Evolutionary conservation across 1,139 yeast genomes (phyloP), one percentile per base, ranked within the genome.

Genomic region (Pneumocystis canis): DNA sequence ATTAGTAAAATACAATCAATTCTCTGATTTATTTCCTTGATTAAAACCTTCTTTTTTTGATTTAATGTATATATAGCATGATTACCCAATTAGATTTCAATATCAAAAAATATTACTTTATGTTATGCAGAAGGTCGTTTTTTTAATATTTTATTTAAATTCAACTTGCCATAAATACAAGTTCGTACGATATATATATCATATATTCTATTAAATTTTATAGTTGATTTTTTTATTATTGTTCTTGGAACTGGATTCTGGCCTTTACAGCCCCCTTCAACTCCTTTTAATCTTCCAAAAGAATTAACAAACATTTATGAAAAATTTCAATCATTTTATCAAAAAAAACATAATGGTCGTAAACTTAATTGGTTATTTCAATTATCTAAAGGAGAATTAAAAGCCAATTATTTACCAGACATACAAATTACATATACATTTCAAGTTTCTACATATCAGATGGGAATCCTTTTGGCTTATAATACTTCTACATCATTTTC

Each of bases 331-430:
- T 79, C 80, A 59, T 80, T 86, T 66, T 94, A 92, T 72, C 80
- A 82, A 60, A 77, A 79, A 60, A 87, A 87, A 70, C 97, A 92
- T 73, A 82, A 79, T 66, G 97, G 97, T 16, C 81, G 98, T 73
- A 84, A 89, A 68, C 81, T 94, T 70, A 86, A 87, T 71, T 94
- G 98, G 98, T 80, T 92, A 65, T 94, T 97, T 97, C 87, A 89
- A 69, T 84, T 89, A 71, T 89, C 95, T 59, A 87, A 94, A 74
- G 95, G 95, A 67, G 99, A 94, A 72, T 76, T 94, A 63, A 87
- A 84, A 73, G 96, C 95, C n/a, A 87, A 87, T 71, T 80, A 89
- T 67, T 82, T 92, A 5, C 84, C 85, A 68, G 85, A 85, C 63
- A 85, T 85, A 70, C 73, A 73, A 63, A 69, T 69, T 3, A 89